These are phyloP conservation scores for Malus fusca DNA, from an alignment of 306 rosid genomes.

Conservation along the genomic window DNA sequence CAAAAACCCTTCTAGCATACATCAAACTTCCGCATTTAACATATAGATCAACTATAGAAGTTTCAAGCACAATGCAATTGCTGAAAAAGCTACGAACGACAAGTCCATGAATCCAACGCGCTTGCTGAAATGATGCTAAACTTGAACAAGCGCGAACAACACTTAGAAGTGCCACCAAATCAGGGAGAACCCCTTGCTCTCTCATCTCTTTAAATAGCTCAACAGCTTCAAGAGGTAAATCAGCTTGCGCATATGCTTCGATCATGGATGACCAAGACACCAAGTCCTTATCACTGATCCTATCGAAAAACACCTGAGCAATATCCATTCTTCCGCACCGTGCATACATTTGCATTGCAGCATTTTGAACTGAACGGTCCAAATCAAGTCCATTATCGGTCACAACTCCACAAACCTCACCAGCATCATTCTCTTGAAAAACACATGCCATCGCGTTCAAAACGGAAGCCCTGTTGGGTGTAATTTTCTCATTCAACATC, in stretches of 20 bases:
- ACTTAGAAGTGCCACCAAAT: conserved; percentile 30
- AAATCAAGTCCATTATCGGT: conserved; percentile 7
- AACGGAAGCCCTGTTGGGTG: conserved; percentile 27
- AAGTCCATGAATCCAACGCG: conserved; percentile 28
- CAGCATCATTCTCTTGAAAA: conserved; percentile 24
- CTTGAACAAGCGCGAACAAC: conserved; percentile 30
- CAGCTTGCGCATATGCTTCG: conserved; percentile 27
- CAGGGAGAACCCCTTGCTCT: conserved; percentile 12
- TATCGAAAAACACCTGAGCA: conserved; percentile 25
- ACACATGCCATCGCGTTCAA: conserved; percentile 38
- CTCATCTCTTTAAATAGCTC: conserved; percentile 27
- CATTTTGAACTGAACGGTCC: conserved; percentile 25
- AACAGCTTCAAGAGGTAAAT: conserved; percentile 29
- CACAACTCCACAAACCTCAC: conserved; percentile 6
- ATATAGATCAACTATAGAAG: conserved; percentile 31
- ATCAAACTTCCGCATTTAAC: conserved; percentile 37
- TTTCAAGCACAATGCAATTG: conserved; percentile 22
- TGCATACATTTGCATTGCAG: conserved; percentile 40
- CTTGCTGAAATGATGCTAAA: conserved; percentile 31
- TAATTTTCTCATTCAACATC: conserved; percentile 23
- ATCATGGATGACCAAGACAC: conserved; percentile 44
- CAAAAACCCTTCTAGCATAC: conserved; percentile 30
- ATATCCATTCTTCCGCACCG: conserved; percentile 29
- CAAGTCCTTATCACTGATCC: conserved; percentile 34
- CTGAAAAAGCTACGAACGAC: conserved; percentile 6